Evolutionary conservation across 768 basidiomycete genomes (phyloP).

Genomic region (Boletus huronensis): DNA sequence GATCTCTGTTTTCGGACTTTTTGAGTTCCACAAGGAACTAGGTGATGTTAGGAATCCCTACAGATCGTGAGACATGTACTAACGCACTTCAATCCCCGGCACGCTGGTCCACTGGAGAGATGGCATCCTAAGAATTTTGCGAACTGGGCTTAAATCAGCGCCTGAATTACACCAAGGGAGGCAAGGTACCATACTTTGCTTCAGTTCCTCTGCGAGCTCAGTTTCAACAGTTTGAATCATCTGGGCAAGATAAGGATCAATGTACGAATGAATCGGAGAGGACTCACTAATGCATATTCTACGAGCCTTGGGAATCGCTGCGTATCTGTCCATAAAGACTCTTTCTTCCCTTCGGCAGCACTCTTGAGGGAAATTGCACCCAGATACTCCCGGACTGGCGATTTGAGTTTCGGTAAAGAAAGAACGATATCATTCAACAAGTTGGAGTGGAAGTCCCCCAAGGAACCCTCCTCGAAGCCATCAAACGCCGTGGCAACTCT

Average conservation of each 20-base stretch:
- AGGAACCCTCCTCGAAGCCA: constrained; percentile 37
- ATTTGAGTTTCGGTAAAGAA: constrained; percentile 62
- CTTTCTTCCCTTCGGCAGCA: constrained; percentile 66
- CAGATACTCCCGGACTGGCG: constrained; percentile 52
- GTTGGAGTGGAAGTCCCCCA: constrained; percentile 57
- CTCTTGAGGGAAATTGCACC: constrained; percentile 53
- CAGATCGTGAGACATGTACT: not conserved
- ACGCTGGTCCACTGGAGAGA: constrained; percentile 67
- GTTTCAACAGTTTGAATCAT: constrained; percentile 62
- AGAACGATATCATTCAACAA: constrained; percentile 70
- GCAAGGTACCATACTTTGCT: constrained; percentile 43
- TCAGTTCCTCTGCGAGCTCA: constrained; percentile 73
- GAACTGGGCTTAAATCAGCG: constrained; percentile 42
- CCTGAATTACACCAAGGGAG: not conserved
- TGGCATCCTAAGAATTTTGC: constrained; percentile 70
- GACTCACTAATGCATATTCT: constrained; percentile 56
- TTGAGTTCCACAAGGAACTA: constrained; percentile 82
- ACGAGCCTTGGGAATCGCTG: constrained; percentile 53
- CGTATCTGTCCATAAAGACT: constrained; percentile 61
- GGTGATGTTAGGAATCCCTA: not conserved
- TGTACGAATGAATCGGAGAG: not conserved
- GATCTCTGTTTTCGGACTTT: constrained; percentile 45
- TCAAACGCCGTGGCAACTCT: constrained; percentile 66
- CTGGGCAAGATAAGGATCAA: constrained; percentile 36
- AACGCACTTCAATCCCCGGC: constrained; percentile 63